Conservation (phyloP, 805 yeast genomes). For the Candida awuae region DNA sequence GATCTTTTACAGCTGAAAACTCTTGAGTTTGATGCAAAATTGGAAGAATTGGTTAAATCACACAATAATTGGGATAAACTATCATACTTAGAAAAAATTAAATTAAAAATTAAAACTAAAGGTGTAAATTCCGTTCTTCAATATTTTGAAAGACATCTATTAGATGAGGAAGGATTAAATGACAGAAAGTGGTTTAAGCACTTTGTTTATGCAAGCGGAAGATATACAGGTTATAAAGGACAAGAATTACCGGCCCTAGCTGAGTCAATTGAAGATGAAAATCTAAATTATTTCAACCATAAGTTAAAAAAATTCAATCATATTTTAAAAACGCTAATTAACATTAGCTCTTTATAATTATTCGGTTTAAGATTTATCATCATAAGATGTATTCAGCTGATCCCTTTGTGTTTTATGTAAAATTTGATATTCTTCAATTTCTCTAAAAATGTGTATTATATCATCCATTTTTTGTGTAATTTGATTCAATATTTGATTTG, state of each 20-base stretch:
- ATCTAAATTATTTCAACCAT: conserved; percentile 28
- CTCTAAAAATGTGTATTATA: not conserved
- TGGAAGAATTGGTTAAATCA: conserved; percentile 16
- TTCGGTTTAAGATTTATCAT: not conserved
- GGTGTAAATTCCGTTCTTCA: conserved; percentile 33
- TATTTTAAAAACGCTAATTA: conserved; percentile 8
- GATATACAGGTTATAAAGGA: conserved; percentile 56
- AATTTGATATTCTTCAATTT: not conserved
- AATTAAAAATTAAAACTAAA: conserved; percentile 20
- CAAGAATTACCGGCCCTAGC: conserved; percentile 47
- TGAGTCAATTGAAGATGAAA: conserved; percentile 45
- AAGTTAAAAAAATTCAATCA: conserved; percentile 14
- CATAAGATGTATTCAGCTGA: conserved; percentile 1
- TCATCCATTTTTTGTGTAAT: not conserved
- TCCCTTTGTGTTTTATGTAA: not conserved
- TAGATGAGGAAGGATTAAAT: conserved; percentile 41
- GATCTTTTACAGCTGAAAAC: conserved; percentile 13
- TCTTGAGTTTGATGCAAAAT: conserved; percentile 21
- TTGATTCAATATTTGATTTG: conserved; percentile 4
- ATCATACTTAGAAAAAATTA: conserved; percentile 22
- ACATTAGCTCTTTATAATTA: not conserved
- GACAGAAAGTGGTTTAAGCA: conserved; percentile 53
- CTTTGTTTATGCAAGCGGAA: conserved; percentile 49
- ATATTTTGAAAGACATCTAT: conserved; percentile 38
- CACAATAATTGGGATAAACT: conserved; percentile 21